Base-by-base conservation (phyloP, 1,284 basidiomycete genomes). In the Microbotryum saponariae region DNA sequence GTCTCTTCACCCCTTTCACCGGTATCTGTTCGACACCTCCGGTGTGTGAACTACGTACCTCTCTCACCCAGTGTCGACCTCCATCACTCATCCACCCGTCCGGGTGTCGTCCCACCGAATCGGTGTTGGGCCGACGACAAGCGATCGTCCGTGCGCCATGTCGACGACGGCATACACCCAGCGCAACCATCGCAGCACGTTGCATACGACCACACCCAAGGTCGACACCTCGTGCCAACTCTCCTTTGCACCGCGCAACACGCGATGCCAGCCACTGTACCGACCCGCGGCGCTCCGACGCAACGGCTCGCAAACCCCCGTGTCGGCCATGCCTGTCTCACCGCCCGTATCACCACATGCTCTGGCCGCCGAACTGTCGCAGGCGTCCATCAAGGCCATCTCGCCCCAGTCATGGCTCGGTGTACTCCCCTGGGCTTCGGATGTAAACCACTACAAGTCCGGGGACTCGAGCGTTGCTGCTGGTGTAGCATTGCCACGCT, bases 191-290 rank as follows among this genome's bases (percentile, higher is more conserved):
- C 51, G 27, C 20, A 33, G 51, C 51, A 31, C 27, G 27, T 12
- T 53, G 33, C 51, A 12, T 12, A 33, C 51, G 27, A 3, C 51
- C 23, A 42, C 37, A 18, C 37, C 37, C 37, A 42, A 42, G 37
- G 37, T 42, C 37, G 37, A 42, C 16, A 42, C 37, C 1, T 53
- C 51, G 31, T 25, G 33, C 25, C 25, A 25, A 31, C 31, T 53
- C n/a, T 53, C 10, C n/a, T 53, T 53, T 29, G 51, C 51, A 53
- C 51, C 51, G n/a, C 23, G 51, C 23, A 31, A 33, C 29, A 31
- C 25, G 31, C n/a, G 27, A 10, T 42, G 37, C 37, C 51, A 53
- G 31, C 51, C 51, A n/a, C 31, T 53, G 51, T 53, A 53, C 51
- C 25, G 51, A 16, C 51, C 51, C 20, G 51, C 51, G 4, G 23